phyloP scores from a whole-genome alignment of 345 rosid genomes.

The Lepidium africanum region DNA sequence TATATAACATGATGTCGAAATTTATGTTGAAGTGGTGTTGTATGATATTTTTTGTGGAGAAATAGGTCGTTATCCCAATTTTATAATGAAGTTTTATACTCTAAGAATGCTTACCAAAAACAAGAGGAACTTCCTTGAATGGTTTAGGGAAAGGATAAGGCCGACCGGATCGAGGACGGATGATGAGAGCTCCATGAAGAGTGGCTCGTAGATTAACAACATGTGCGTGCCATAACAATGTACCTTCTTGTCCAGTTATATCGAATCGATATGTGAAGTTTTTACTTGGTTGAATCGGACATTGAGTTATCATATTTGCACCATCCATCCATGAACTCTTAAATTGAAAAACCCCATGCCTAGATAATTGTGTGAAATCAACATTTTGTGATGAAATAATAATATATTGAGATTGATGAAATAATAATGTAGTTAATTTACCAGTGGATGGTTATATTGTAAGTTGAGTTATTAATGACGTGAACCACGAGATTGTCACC shows the following conservation, averaged over 20 bases:
- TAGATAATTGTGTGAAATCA: neutral
- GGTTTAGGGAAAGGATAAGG: conserved; percentile 26
- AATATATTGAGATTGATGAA: too few relatives aligned
- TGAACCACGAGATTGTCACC: conserved; percentile 71
- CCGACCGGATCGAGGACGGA: conserved; percentile 27
- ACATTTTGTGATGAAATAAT: too few relatives aligned
- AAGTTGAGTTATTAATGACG: conserved; percentile 63
- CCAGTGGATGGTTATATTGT: conserved; percentile 82
- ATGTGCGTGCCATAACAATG: conserved; percentile 43
- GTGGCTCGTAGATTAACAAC: conserved; percentile 32
- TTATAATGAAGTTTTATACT: too few relatives aligned
- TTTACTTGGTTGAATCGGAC: conserved; percentile 33
- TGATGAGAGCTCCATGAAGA: conserved; percentile 41
- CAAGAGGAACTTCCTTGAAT: conserved; percentile 19
- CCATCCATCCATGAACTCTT: conserved; percentile 40
- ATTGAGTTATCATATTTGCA: conserved; percentile 31
- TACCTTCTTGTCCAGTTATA: conserved; percentile 35
- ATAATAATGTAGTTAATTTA: conserved; percentile 10
- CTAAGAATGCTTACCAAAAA: conserved; percentile 19
- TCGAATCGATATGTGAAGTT: conserved; percentile 33
- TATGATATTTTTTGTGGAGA: too few relatives aligned
- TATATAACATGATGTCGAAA: too few relatives aligned
- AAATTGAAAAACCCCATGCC: conserved; percentile 39
- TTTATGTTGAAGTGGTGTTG: too few relatives aligned
- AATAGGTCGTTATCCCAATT: too few relatives aligned